Evolutionary conservation across 805 yeast genomes (phyloP).

Genomic region (Saccharomycopsis oosterbeekiorum): DNA sequence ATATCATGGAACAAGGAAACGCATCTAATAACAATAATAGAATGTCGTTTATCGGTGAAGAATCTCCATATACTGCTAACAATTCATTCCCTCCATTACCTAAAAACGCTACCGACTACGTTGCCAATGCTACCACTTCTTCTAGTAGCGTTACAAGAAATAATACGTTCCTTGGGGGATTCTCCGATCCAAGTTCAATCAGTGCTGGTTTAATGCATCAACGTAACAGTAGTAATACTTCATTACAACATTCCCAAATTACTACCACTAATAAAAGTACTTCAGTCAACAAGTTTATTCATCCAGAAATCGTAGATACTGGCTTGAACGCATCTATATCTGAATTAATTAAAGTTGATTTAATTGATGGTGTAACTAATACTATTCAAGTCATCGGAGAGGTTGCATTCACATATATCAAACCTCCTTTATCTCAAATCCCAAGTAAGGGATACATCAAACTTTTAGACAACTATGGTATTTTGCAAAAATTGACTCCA

Average conservation of each 20-base stretch:
- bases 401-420: slow-evolving; percentile 64
- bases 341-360: slow-evolving; percentile 71
- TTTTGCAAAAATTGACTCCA: slow-evolving; percentile 37
- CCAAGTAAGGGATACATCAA: slow-evolving; percentile 36
- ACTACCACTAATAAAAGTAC: slow-evolving; percentile 7
- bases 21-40: slow-evolving; percentile 5
- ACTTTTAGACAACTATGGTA: slow-evolving; percentile 32
- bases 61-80: not conserved
- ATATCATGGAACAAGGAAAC: slow-evolving; percentile 21
- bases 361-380: slow-evolving; percentile 53
- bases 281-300: slow-evolving; percentile 22
- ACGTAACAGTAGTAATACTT: slow-evolving; percentile 27
- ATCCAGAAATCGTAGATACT: slow-evolving; percentile 35
- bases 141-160: slow-evolving; percentile 1
- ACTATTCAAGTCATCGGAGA: slow-evolving; percentile 72
- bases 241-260: slow-evolving; percentile 26
- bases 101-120: slow-evolving; percentile 10
- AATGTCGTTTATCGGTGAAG: slow-evolving; percentile 14
- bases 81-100: slow-evolving; percentile 20
- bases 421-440: slow-evolving; percentile 24
- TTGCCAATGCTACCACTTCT: slow-evolving; percentile 8
- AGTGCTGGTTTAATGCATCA: slow-evolving; percentile 18
- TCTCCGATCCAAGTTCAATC: not conserved
- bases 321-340: slow-evolving; percentile 78
- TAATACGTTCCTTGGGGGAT: not conserved